Evolutionary conservation across 2,329 filamentous ascomycete genomes (phyloP).

Genomic region (Ophiobolus disseminans): DNA sequence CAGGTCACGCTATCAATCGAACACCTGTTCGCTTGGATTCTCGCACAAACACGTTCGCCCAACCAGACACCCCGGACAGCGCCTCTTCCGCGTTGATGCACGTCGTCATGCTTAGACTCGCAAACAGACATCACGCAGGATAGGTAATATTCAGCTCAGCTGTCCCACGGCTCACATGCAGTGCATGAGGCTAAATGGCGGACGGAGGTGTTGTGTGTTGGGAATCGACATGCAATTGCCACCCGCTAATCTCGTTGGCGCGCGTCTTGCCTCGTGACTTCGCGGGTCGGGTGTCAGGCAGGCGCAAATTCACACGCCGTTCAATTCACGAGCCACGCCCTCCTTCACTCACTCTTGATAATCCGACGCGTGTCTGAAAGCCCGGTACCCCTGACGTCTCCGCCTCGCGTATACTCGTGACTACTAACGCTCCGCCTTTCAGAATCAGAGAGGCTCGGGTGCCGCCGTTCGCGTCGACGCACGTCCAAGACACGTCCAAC

Average conservation of each 20-base stretch:
- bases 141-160: conserved; percentile 12
- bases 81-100: conserved; percentile 7
- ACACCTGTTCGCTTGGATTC: too few relatives aligned
- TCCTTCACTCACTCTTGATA: conserved; percentile 12
- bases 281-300: conserved; percentile 28
- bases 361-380: conserved; percentile 26
- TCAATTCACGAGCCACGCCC: conserved; percentile 15
- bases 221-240: conserved; percentile 14
- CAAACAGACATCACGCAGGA: conserved; percentile 4
- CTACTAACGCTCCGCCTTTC: conserved; percentile 3
- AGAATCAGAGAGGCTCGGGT: conserved; percentile 1
- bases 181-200: conserved; percentile 22
- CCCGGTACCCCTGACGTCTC: conserved; percentile 9
- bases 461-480: conserved; percentile 30
- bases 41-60: not conserved
- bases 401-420: conserved; percentile 11
- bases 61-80: not conserved
- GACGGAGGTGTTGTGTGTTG: conserved; percentile 16
- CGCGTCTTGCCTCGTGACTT: conserved; percentile 28
- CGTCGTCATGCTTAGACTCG: conserved; percentile 15
- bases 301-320: conserved; percentile 17
- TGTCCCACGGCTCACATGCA: conserved; percentile 24
- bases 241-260: conserved; percentile 27
- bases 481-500: conserved; percentile 12
- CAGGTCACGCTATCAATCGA: too few relatives aligned